These are phyloP conservation scores for Clarireedia hainanense DNA, from an alignment of 2,329 filamentous ascomycete species.

Conservation along the genomic window DNA sequence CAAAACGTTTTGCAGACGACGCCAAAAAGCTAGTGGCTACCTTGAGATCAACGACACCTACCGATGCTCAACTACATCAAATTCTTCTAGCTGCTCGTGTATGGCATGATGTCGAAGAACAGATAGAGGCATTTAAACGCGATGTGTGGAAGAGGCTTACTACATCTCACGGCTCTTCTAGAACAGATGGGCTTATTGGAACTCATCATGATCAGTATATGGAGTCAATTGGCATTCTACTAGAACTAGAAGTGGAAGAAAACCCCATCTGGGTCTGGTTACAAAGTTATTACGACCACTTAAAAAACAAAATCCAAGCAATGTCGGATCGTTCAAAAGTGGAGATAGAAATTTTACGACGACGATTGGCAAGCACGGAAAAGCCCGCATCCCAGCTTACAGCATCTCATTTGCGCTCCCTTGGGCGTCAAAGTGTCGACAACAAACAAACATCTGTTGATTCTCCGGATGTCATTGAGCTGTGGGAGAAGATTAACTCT, in stretches of 20 bases:
- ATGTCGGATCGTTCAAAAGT: slow-evolving; percentile 81
- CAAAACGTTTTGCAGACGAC: slow-evolving; percentile 74
- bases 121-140: slow-evolving; percentile 79
- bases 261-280: slow-evolving; percentile 98
- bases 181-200: slow-evolving; percentile 13
- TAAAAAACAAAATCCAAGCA: slow-evolving; percentile 76
- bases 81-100: slow-evolving; percentile 84
- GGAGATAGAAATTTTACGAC: slow-evolving; percentile 84
- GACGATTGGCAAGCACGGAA: slow-evolving; percentile 67
- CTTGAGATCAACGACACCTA: slow-evolving; percentile 49
- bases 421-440: slow-evolving; percentile 59
- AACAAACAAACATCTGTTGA: slow-evolving; percentile 62
- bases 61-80: slow-evolving; percentile 75
- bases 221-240: slow-evolving; percentile 77
- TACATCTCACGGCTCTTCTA: slow-evolving; percentile 49
- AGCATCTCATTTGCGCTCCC: slow-evolving; percentile 67
- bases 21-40: slow-evolving; percentile 60
- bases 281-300: slow-evolving; percentile 76
- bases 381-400: slow-evolving; percentile 62
- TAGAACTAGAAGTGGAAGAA: slow-evolving; percentile 92
- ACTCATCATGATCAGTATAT: slow-evolving; percentile 71
- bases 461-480: slow-evolving; percentile 69
- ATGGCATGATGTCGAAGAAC: slow-evolving; percentile 89
- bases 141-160: slow-evolving; percentile 81
- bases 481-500: slow-evolving; percentile 82